Evolutionary conservation across 805 yeast species (phyloP).

Genomic region (Metschnikowia amazonensis): DNA sequence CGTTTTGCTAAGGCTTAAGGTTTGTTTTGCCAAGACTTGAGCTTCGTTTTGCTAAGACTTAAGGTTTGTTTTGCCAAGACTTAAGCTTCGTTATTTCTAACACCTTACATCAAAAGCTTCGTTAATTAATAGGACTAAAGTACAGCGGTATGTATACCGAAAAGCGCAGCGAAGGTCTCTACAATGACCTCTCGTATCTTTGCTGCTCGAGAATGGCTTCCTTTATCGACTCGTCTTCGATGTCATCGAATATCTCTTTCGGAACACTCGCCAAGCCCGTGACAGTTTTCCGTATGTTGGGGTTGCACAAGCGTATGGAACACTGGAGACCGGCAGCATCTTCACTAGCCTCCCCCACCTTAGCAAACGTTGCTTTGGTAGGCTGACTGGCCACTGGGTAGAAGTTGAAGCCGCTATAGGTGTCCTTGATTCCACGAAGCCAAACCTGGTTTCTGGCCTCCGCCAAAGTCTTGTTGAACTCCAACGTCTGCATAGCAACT

Average conservation of each 20-base stretch:
- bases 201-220: conserved; percentile 63
- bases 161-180: conserved; percentile 1
- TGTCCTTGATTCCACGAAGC: conserved; percentile 64
- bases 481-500: conserved; percentile 74
- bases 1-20: too few species aligned
- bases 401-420: conserved; percentile 79
- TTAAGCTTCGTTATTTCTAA: too few species aligned
- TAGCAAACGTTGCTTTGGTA: conserved; percentile 30
- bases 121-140: conserved; percentile 1
- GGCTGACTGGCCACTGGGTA: conserved; percentile 79
- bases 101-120: not conserved
- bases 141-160: conserved; percentile 1
- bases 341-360: conserved; percentile 21
- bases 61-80: too few species aligned
- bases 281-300: conserved; percentile 45
- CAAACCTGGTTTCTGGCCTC: conserved; percentile 53
- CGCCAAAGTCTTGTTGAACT: conserved; percentile 62
- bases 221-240: conserved; percentile 50
- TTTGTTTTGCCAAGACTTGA: too few species aligned
- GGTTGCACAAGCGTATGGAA: conserved; percentile 40
- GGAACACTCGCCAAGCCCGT: conserved; percentile 69
- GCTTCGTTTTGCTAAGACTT: too few species aligned
- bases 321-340: conserved; percentile 31
- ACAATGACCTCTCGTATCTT: conserved; percentile 36
- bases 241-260: conserved; percentile 51